phyloP scores from a whole-genome alignment of 2,329 filamentous ascomycete genomes.

The Lachnellula occidentalis region DNA sequence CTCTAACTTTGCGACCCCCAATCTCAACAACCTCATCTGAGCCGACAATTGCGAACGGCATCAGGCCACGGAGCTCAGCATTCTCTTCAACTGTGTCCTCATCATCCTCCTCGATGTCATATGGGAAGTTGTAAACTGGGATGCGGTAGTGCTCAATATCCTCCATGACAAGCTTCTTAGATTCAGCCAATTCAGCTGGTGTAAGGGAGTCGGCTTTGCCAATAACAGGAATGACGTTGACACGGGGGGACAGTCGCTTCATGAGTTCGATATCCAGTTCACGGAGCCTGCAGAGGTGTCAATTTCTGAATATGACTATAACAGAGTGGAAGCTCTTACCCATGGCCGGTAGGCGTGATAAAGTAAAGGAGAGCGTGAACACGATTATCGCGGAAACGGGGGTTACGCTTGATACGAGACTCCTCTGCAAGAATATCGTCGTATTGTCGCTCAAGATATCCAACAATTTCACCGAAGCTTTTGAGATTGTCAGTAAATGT shows the following conservation, averaged over 20 bases:
- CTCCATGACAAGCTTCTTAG: constrained; percentile 99
- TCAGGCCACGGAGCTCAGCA: constrained; percentile 90
- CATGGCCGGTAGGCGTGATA: constrained; percentile 96
- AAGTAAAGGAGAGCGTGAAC: constrained; percentile 98
- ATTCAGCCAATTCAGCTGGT: constrained; percentile 92
- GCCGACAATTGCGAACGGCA: constrained; percentile 98
- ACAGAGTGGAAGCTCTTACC: constrained; percentile 47
- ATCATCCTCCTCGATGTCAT: constrained; percentile 98
- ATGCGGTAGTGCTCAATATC: constrained; percentile 99
- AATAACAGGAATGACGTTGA: constrained; percentile 98
- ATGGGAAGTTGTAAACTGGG: constrained; percentile 99
- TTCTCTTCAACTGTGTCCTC: constrained; percentile 99
- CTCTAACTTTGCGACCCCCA: constrained; percentile 84
- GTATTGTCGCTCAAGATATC: constrained; percentile 98
- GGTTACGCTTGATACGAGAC: constrained; percentile 99
- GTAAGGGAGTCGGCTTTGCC: constrained; percentile 97
- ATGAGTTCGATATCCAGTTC: constrained; percentile 99
- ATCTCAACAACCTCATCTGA: constrained; percentile 95
- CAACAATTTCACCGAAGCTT: constrained; percentile 95
- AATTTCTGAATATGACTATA: constrained; percentile 6
- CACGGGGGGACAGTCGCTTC: constrained; percentile 96
- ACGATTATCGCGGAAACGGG: constrained; percentile 97
- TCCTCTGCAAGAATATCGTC: constrained; percentile 99
- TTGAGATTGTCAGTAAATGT: constrained; percentile 27
- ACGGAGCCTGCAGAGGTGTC: constrained; percentile 61